These are phyloP conservation scores for Backusella morwellensis DNA, from an alignment of 192 early-diverging fungal genomes.

Conservation along the genomic window DNA sequence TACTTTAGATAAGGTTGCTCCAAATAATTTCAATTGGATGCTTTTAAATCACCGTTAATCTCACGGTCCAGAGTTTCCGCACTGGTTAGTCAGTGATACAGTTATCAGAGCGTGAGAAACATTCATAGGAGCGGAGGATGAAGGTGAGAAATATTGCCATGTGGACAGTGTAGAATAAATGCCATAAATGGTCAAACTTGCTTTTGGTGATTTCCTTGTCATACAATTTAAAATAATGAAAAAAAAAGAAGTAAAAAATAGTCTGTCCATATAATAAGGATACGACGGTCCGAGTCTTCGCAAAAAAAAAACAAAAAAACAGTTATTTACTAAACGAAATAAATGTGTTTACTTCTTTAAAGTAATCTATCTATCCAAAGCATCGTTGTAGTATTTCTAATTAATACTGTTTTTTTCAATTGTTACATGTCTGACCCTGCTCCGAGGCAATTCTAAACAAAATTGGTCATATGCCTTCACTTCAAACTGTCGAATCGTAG, in stretches of 20 bases:
- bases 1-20: neutral
- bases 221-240: neutral
- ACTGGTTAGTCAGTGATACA: neutral
- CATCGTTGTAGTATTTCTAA: neutral
- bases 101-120: conserved; percentile 5
- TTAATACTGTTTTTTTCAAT: neutral
- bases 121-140: conserved; percentile 1
- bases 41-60: neutral
- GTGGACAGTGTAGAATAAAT: conserved; percentile 1
- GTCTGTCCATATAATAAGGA: neutral
- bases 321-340: neutral
- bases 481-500: neutral
- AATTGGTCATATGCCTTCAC: neutral
- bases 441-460: neutral
- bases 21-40: neutral
- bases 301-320: neutral
- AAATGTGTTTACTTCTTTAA: neutral
- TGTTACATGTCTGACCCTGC: neutral
- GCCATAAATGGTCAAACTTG: neutral
- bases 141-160: neutral
- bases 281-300: neutral
- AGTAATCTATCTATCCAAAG: neutral
- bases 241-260: neutral
- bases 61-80: neutral
- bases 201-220: neutral